Evolutionary conservation across 345 rosid species (phyloP), one percentile per base, ranked within the genome.

Genomic region (rapeseed (Brassica napus)): DNA sequence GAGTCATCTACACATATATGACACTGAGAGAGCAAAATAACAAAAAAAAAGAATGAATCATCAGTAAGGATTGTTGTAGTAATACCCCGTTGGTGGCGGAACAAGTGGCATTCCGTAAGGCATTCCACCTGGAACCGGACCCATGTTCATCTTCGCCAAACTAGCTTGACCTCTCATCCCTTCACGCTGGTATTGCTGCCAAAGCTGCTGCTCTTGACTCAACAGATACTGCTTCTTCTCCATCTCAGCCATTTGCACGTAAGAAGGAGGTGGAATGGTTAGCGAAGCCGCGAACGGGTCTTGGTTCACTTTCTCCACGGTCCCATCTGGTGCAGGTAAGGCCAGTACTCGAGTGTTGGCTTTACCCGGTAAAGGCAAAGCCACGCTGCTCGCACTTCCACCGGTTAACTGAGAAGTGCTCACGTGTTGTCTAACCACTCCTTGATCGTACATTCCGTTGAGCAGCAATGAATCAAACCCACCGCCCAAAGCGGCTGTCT

Each of bases 391-490:
- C 2, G 93, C 86, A 42, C 96, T 89, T 4, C 99, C 99, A 58
- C 98, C 94, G 1, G 89, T 87, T 74, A 90, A 76, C 18, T 91
- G 89, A 6, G 89, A 32, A 52, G 87, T 78, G 83, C 89, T 86
- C 37, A 88, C 89, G 8, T 93, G 96, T 83, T 95, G 99, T 81
- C 91, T 90, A 42, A 95, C 99, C 34, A 77, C 79, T 71, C 98
- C 97, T 71, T 95, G 99, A 77, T 95, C 99, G 78, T 95, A 95
- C 96, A 91, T 93, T 4, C 98, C 98, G 59, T 87, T 90, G 71
- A 95, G 83, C 62, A 93, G 61, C 85, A 95, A 80, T 0, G 94
- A 84, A 81, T 95, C 97, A 6, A 95, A 77, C 4, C 99, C 99
- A 12, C 99, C 97, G 0, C 88, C 93, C 72, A 89, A 30, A 11